These are phyloP conservation scores for Thuja plicata DNA, from an alignment of 83 land plant species.

Conservation along the genomic window DNA sequence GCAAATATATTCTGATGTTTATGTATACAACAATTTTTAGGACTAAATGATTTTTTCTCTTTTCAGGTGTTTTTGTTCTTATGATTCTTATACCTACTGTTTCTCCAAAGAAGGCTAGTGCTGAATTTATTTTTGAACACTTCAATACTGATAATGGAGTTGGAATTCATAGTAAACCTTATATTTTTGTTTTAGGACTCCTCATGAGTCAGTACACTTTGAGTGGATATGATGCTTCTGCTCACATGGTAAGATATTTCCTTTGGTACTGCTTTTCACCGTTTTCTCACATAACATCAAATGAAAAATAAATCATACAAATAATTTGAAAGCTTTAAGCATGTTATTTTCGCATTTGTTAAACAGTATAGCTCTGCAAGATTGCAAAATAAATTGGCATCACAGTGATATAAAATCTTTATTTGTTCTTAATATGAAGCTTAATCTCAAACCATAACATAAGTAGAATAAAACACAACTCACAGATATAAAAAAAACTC, in stretches of 20 bases:
- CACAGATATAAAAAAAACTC: neutral
- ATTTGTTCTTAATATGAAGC: neutral
- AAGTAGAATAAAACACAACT: neutral
- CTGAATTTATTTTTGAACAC: constrained; percentile 74
- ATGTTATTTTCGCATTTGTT: neutral
- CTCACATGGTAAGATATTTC: constrained; percentile 74
- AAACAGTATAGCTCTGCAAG: neutral
- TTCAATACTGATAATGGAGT: constrained; percentile 76
- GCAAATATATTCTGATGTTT: neutral
- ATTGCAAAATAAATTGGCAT: neutral
- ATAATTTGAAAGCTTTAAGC: neutral
- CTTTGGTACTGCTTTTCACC: neutral
- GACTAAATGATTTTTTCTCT: neutral
- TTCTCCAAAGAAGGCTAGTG: constrained; percentile 62
- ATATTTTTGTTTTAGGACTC: constrained; percentile 87
- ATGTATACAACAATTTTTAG: neutral
- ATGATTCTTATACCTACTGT: constrained; percentile 80
- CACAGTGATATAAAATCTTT: neutral
- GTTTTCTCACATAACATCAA: neutral
- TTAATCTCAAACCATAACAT: neutral
- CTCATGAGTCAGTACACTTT: constrained; percentile 94
- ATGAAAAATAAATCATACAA: neutral
- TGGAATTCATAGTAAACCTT: constrained; percentile 63
- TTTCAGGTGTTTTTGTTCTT: constrained; percentile 82
- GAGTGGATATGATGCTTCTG: constrained; percentile 94